A percentile compares a stretch with the other conserved stretches of the same genome.
phyloP scores from a whole-genome alignment of 2,329 filamentous ascomycete species.

The Elsinoe arachidis region DNA sequence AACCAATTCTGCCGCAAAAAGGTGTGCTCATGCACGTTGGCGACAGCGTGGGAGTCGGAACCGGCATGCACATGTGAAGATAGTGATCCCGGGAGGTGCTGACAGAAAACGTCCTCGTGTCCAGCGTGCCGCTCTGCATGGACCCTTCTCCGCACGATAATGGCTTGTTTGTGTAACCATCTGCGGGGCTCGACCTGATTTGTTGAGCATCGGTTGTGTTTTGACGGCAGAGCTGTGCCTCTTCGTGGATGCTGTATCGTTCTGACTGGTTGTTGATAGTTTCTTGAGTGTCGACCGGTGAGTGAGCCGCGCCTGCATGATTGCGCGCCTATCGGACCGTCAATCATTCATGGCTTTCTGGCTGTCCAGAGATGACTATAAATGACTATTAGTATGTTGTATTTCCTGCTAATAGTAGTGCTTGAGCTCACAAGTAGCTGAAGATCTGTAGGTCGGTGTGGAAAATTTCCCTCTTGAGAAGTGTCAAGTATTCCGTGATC shows the following conservation, averaged over 20 bases:
- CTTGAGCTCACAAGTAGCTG: conserved; percentile 3
- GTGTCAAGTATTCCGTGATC: conserved; percentile 53
- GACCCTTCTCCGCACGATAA: background rate
- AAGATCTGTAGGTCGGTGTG: background rate
- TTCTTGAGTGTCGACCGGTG: background rate
- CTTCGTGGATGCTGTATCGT: background rate
- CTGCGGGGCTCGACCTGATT: background rate
- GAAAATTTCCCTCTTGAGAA: conserved; percentile 56
- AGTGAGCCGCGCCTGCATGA: background rate
- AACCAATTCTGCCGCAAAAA: too few species aligned
- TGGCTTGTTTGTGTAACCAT: conserved; percentile 1
- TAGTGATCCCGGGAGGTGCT: background rate
- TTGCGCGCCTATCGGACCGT: background rate
- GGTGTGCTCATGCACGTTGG: background rate
- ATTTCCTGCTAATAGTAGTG: background rate
- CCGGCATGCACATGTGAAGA: background rate
- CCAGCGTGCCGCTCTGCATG: background rate
- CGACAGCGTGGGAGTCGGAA: background rate
- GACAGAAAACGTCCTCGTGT: conserved; percentile 1
- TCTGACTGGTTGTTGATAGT: background rate
- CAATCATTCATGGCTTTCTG: background rate
- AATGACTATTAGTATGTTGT: background rate
- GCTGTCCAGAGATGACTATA: conserved; percentile 2
- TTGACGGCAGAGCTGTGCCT: background rate
- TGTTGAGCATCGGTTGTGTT: background rate